Evolutionary conservation across 2,329 filamentous ascomycete genomes (phyloP), one percentile per base, ranked within the genome.

Genomic region (Acrocalymma vagum): DNA sequence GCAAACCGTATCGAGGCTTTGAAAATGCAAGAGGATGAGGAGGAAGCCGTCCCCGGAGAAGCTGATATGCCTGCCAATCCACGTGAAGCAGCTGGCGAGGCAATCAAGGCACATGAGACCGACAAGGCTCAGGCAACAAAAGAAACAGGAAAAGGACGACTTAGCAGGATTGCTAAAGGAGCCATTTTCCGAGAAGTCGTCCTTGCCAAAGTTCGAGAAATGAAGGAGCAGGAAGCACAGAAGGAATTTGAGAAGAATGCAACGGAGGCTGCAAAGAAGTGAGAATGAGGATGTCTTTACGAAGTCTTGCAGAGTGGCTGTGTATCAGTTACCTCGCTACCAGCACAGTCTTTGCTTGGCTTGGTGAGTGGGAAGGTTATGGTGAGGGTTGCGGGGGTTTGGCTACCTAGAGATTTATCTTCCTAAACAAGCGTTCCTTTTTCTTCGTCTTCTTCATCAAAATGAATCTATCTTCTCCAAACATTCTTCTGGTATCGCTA

Each of bases 131-230:
- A 70, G 47, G 52, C 53, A 29, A 65, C 63, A 29, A 58, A 58
- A 45, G 59, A 69, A 26, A 55, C 49, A 13, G 55, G 58, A 32
- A 80, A 81, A 66, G 55, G 75, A 29, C 78, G 78, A 52, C 65
- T 85, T 48, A 78, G 78, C 60, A 81, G 78, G 48, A 68, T 81
- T 50, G 83, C 83, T 22, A 83, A 82, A 58, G 79, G 79, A 31
- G 81, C 90, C 48, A 95, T 97, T 60, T 96, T 97, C 83, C 83
- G 89, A 59, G 93, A 96, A 71, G 89, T 97, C 9, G 93, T 96
- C 10, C 77, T 96, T 42, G 93, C 92, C 53, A 97, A 96, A 77
- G 90, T 96, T 29, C 83, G 87, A 45, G 92, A 96, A 72, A 88
- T 90, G 82, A 95, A 95, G 78, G 87, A 90, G 56, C 82, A 92